Conservation (phyloP, 2,329 filamentous ascomycete species). For the Penicillium sp. region DNA sequence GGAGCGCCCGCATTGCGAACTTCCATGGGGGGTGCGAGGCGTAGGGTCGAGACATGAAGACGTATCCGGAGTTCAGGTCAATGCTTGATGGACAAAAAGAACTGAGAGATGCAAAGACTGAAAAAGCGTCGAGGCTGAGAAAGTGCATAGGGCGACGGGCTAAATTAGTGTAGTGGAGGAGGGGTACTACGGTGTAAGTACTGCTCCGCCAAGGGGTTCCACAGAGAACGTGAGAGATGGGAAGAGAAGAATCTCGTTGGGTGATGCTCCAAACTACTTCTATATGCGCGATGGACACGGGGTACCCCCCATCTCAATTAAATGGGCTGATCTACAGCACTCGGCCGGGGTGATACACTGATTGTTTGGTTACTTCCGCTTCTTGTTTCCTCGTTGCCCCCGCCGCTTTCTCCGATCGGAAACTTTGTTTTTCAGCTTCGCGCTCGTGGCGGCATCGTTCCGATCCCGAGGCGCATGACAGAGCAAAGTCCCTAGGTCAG, state of each 20-base stretch:
- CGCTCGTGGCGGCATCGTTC: neutral
- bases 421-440: neutral
- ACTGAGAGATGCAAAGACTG: neutral
- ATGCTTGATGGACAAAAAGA: constrained; percentile 4
- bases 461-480: too few relatives aligned
- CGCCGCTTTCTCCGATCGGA: neutral
- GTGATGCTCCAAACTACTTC: neutral
- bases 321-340: neutral
- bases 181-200: neutral
- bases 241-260: neutral
- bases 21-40: constrained; percentile 31
- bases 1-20: constrained; percentile 30
- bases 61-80: neutral
- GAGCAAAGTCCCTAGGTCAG: neutral
- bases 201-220: neutral
- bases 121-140: constrained; percentile 11
- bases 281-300: neutral
- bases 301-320: neutral
- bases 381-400: neutral
- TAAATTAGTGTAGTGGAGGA: neutral
- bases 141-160: neutral
- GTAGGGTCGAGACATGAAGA: constrained; percentile 34
- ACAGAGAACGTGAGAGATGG: neutral
- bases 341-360: neutral
- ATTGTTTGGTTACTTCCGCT: neutral